Conservation (phyloP, 2,329 filamentous ascomycete genomes). For the Botryotinia convoluta region DNA sequence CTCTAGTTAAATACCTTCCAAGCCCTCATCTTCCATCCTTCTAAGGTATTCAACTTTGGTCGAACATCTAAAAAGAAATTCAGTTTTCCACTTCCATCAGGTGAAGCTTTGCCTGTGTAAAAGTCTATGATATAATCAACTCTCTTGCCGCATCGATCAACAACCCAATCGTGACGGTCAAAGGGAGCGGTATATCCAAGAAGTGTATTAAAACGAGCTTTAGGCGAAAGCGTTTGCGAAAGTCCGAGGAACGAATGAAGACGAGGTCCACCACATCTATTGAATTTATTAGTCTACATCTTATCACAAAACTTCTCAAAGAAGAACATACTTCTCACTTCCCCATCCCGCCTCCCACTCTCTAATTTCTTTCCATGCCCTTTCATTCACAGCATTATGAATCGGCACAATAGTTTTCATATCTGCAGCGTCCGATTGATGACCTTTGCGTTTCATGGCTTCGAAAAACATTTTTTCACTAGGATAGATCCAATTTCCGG, state of each 20-base stretch:
- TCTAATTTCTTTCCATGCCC: slow-evolving; percentile 89
- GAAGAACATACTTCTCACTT: slow-evolving; percentile 52
- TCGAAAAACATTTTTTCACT: slow-evolving; percentile 98
- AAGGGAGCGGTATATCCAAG: slow-evolving; percentile 91
- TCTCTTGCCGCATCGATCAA: slow-evolving; percentile 81
- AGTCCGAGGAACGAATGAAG: slow-evolving; percentile 81
- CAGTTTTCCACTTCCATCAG: slow-evolving; percentile 43
- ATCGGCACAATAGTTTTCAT: slow-evolving; percentile 94
- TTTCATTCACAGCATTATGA: slow-evolving; percentile 97
- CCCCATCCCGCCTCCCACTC: slow-evolving; percentile 76
- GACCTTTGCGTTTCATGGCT: slow-evolving; percentile 87
- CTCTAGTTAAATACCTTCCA: slow-evolving; percentile 50
- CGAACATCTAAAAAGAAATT: slow-evolving; percentile 68
- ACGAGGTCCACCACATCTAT: slow-evolving; percentile 70
- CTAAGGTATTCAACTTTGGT: slow-evolving; percentile 66
- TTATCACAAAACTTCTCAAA: neutral
- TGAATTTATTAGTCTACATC: neutral
- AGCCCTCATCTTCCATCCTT: slow-evolving; percentile 65
- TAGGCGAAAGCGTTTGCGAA: slow-evolving; percentile 69
- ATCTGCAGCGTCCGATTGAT: slow-evolving; percentile 66
- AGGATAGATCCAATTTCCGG: slow-evolving; percentile 96
- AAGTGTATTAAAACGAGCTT: slow-evolving; percentile 76
- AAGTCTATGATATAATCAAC: slow-evolving; percentile 99
- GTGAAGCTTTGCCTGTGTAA: slow-evolving; percentile 66
- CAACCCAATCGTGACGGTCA: slow-evolving; percentile 95